Evolutionary conservation across 768 basidiomycete genomes (phyloP).

Genomic region (Crucibulum laeve): DNA sequence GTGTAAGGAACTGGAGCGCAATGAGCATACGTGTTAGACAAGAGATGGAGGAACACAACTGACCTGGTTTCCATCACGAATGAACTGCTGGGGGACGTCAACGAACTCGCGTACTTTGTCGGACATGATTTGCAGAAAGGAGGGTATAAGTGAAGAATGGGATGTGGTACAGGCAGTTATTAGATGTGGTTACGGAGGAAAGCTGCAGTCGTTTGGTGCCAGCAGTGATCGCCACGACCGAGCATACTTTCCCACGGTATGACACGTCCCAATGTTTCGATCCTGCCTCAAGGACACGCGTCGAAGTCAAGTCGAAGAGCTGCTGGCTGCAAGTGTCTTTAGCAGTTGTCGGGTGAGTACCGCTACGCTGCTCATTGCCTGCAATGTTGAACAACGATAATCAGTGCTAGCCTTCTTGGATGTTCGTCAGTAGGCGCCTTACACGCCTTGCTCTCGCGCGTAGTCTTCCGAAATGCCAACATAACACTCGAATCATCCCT

Average conservation of each 20-base stretch:
- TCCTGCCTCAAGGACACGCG: neutral
- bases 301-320: neutral
- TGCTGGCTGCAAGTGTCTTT: neutral
- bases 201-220: constrained; percentile 7
- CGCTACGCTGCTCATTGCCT: no score
- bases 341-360: no score
- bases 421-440: constrained; percentile 49
- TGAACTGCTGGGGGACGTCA: constrained; percentile 88
- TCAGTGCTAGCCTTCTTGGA: constrained; percentile 52
- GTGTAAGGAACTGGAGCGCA: constrained; percentile 75
- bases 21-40: constrained; percentile 9
- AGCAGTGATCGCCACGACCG: no score
- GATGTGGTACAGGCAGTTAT: constrained; percentile 26
- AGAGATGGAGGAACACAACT: constrained; percentile 15
- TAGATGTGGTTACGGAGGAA: neutral
- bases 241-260: no score
- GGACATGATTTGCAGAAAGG: constrained; percentile 56
- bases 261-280: no score
- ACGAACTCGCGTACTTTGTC: constrained; percentile 88
- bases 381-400: no score
- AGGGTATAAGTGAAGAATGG: constrained; percentile 14
- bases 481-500: no score
- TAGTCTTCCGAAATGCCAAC: no score
- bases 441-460: constrained; percentile 27
- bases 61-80: constrained; percentile 92